Evolutionary conservation across 352 stramenopile genomes (phyloP).

Genomic region (Globisporangium nodosum): DNA sequence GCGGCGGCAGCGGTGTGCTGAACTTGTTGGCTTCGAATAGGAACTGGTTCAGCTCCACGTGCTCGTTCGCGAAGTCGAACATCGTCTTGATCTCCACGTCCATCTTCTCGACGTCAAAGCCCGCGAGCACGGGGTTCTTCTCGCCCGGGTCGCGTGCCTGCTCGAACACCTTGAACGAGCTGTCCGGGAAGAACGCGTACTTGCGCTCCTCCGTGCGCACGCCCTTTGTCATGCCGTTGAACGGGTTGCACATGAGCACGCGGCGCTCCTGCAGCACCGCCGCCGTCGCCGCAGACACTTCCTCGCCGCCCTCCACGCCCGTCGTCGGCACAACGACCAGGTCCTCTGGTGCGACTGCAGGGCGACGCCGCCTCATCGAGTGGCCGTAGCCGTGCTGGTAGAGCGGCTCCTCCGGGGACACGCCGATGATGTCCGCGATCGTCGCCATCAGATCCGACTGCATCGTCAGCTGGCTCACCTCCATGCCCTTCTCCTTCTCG

Average conservation of each 20-base stretch:
- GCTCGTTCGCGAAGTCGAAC: conserved; percentile 46
- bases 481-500: conserved; percentile 32
- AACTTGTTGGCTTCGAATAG: conserved; percentile 67
- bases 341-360: not conserved
- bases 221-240: conserved; percentile 62
- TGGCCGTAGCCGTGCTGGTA: conserved; percentile 64
- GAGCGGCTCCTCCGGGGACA: conserved; percentile 39
- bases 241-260: conserved; percentile 65
- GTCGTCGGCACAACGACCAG: not conserved
- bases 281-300: conserved; percentile 11
- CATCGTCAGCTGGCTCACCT: conserved; percentile 58
- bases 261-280: conserved; percentile 26
- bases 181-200: conserved; percentile 65
- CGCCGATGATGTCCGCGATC: conserved; percentile 56
- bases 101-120: conserved; percentile 66
- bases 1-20: conserved; percentile 16
- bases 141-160: conserved; percentile 37
- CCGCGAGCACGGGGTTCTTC: conserved; percentile 40
- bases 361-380: conserved; percentile 57
- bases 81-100: conserved; percentile 33
- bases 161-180: conserved; percentile 64
- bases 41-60: conserved; percentile 69
- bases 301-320: conserved; percentile 5
- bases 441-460: conserved; percentile 73
- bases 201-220: conserved; percentile 62